phyloP scores from a whole-genome alignment of 192 early-diverging fungal species.

The Obelidium mucronatum region DNA sequence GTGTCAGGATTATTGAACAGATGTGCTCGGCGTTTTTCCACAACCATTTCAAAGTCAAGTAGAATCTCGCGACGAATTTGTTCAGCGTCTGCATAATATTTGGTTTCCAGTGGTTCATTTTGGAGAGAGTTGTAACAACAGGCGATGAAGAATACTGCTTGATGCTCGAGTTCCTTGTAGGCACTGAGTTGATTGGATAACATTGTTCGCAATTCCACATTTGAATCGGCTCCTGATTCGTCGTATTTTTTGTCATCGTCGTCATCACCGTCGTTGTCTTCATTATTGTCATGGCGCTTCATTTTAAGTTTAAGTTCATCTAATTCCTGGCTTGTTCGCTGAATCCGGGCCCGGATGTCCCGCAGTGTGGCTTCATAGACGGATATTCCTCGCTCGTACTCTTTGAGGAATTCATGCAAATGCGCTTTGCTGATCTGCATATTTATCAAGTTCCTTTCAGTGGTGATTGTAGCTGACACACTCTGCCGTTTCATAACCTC shows the following conservation, averaged over 20 bases:
- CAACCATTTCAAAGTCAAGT: neutral
- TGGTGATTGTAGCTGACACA: conserved; percentile 27
- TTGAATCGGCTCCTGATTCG: neutral
- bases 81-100: conserved; percentile 47
- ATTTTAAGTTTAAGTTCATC: conserved; percentile 7
- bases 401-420: conserved; percentile 35
- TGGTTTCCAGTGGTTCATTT: conserved; percentile 52
- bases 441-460: conserved; percentile 42
- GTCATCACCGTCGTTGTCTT: conserved; percentile 9
- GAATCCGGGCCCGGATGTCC: conserved; percentile 29
- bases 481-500: conserved; percentile 52
- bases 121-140: conserved; percentile 57
- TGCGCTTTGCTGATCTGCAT: conserved; percentile 46
- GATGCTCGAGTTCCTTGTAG: conserved; percentile 63
- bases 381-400: conserved; percentile 20
- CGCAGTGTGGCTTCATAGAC: conserved; percentile 36
- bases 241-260: conserved; percentile 24
- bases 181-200: conserved; percentile 32
- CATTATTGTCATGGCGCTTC: neutral
- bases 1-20: neutral
- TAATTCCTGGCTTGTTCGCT: neutral
- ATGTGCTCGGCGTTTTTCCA: conserved; percentile 5
- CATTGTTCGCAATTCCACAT: neutral
- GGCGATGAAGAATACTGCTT: conserved; percentile 66
- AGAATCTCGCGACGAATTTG: conserved; percentile 39